These are phyloP conservation scores for Quercus lobata DNA, from an alignment of 331 rosid species.

Conservation along the genomic window DNA sequence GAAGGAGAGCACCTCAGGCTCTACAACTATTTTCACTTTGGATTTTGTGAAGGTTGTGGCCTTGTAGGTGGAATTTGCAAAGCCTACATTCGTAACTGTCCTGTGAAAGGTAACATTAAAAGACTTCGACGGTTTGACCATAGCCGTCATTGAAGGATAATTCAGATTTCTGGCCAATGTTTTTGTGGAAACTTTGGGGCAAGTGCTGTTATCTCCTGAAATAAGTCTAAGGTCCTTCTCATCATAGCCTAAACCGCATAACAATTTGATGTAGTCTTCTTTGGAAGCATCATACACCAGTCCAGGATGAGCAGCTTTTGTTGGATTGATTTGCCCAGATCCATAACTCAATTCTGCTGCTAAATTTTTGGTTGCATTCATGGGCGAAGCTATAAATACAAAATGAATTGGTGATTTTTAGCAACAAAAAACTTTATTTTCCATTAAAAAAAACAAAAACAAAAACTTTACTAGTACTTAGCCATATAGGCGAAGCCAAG, in stretches of 20 bases:
- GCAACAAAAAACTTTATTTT: background rate
- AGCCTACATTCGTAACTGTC: slow-evolving; percentile 48
- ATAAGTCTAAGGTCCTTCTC: background rate
- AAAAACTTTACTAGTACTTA: too few species aligned
- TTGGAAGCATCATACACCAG: slow-evolving; percentile 18
- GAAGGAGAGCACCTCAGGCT: slow-evolving; percentile 20
- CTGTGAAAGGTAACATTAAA: slow-evolving; percentile 22
- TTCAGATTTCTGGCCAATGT: slow-evolving; percentile 22
- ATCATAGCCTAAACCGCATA: slow-evolving; percentile 20
- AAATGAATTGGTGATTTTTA: too few species aligned
- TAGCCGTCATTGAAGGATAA: slow-evolving; percentile 27
- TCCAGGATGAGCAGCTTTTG: slow-evolving; percentile 20
- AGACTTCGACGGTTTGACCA: background rate
- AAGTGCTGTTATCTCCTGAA: slow-evolving; percentile 19
- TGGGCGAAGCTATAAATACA: slow-evolving; percentile 1
- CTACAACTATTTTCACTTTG: slow-evolving; percentile 12
- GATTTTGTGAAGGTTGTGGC: background rate
- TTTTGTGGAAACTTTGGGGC: slow-evolving; percentile 2
- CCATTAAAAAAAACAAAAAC: background rate
- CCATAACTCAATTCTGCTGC: slow-evolving; percentile 21
- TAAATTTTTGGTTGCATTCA: background rate
- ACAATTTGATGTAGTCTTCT: slow-evolving; percentile 12
- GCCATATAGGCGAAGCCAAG: too few species aligned
- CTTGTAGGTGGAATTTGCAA: slow-evolving; percentile 27
- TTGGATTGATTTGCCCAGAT: slow-evolving; percentile 18